Base-by-base conservation (phyloP, 2,329 filamentous ascomycete genomes). In the Ramichloridium luteum region DNA sequence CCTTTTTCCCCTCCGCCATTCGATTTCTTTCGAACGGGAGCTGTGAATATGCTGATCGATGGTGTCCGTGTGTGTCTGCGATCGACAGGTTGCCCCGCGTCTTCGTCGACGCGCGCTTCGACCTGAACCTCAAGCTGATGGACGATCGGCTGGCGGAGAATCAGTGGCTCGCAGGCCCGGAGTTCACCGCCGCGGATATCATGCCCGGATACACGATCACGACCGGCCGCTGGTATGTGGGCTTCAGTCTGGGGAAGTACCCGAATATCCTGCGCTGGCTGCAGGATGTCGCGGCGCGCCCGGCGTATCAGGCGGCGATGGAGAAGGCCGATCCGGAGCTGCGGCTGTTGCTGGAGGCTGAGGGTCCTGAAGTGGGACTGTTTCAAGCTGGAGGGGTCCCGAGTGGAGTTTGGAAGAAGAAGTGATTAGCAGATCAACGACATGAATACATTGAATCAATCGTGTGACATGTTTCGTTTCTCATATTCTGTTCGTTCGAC, bases 181-280 rank as follows among this genome's bases (percentile, higher is more conserved):
- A 73, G 27, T 71, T 80, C 35, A 77, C 71, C 1, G 71, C 61
- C 1, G 76, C 75, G 1, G 77, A 81, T 50, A 58, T 77, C 20
- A 77, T 80, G 71, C 57, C 54, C 4, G 60, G 74, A 0, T 77
- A 67, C 45, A 57, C 61, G 10, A 54, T 80, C 16, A 75, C 72
- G 0, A 79, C 72, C 2, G n/a, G n/a, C n/a, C 64, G 71, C 59
- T 57, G 75, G 11, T 57, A 60, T 29, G 77, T 71, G 40, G 52
- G 53, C 14, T 59, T 44, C 16, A 43, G 42, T 14, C 27, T 52
- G 15, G 28, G 17, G 3, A 30, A 20, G 5, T 54, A 50, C 34
- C 28, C 34, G 13, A 38, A 41, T 12, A 44, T 56, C 11, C 27
- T 56, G 32, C 36, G 40, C 10, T 57, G 47, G 32, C 27, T 58